Percentiles rank a stretch among this genome's conserved stretches.
Evolutionary conservation across 352 stramenopile genomes (phyloP).

Genomic region (Phytophthora aleatoria): DNA sequence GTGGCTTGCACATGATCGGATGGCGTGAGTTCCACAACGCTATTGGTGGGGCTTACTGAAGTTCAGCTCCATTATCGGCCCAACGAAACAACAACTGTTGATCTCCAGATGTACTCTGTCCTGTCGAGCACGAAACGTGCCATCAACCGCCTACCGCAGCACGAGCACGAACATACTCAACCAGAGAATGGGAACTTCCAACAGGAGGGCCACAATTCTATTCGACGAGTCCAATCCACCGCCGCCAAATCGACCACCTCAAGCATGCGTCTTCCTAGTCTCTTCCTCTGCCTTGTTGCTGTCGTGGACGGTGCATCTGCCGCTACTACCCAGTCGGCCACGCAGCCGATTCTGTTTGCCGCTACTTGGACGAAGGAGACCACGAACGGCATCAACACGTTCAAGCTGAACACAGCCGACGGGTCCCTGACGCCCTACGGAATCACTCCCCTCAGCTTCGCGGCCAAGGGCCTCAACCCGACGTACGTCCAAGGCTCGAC

Average conservation of each 20-base stretch:
- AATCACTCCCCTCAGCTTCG: slow-evolving; percentile 45
- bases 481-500: slow-evolving; percentile 53
- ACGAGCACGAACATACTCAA: background rate
- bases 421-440: slow-evolving; percentile 41
- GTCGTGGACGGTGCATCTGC: slow-evolving; percentile 15
- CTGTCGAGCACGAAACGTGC: background rate
- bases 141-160: background rate
- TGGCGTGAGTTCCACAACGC: background rate
- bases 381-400: slow-evolving; percentile 61
- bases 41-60: background rate
- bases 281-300: slow-evolving; percentile 25
- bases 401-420: slow-evolving; percentile 47
- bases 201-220: slow-evolving; percentile 15
- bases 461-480: slow-evolving; percentile 45
- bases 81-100: slow-evolving; percentile 5
- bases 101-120: slow-evolving; percentile 11
- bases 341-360: slow-evolving; percentile 47
- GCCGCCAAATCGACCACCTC: slow-evolving; percentile 2
- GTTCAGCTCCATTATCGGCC: too few relatives aligned
- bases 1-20: background rate
- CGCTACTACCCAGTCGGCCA: slow-evolving; percentile 14
- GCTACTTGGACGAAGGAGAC: slow-evolving; percentile 66
- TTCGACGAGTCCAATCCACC: slow-evolving; percentile 12
- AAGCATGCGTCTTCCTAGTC: slow-evolving; percentile 29
- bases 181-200: background rate